Conservation (phyloP, 2,329 filamentous ascomycete species). For the Cercospora sp. region DNA sequence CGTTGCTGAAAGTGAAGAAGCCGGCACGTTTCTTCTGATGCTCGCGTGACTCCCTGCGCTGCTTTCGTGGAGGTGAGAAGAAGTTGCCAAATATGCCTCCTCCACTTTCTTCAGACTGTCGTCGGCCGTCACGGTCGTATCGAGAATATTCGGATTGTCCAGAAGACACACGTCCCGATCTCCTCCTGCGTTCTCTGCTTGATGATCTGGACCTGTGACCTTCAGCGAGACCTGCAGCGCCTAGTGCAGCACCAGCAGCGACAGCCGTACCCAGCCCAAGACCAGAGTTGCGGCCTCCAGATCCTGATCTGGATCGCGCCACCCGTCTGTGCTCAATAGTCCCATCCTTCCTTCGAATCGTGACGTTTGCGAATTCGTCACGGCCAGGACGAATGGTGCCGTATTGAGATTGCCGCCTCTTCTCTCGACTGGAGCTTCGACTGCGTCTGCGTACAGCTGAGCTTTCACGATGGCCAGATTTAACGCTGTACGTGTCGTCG, state of each 20-base stretch:
- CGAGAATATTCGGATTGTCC: constrained; percentile 18
- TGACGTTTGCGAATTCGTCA: constrained; percentile 27
- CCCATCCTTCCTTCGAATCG: constrained; percentile 36
- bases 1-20: constrained; percentile 53
- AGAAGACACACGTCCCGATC: constrained; percentile 10
- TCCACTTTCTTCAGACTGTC: constrained; percentile 25
- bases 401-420: constrained; percentile 34
- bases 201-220: constrained; percentile 25
- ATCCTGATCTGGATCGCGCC: constrained; percentile 33
- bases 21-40: constrained; percentile 44
- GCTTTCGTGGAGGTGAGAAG: constrained; percentile 34
- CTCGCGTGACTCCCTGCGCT: constrained; percentile 25
- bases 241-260: constrained; percentile 32
- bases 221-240: constrained; percentile 28
- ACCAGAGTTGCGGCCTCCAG: constrained; percentile 36
- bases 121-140: constrained; percentile 19
- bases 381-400: constrained; percentile 26
- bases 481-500: constrained; percentile 61
- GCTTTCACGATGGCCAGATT: constrained; percentile 50
- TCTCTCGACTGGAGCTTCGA: constrained; percentile 36
- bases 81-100: constrained; percentile 32
- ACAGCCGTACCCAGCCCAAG: constrained; percentile 23
- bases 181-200: constrained; percentile 27
- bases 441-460: constrained; percentile 38
- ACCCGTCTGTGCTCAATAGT: constrained; percentile 32